Evolutionary conservation across 768 basidiomycete genomes (phyloP), one percentile per base, ranked within the genome.

Genomic region (Mycena metata): DNA sequence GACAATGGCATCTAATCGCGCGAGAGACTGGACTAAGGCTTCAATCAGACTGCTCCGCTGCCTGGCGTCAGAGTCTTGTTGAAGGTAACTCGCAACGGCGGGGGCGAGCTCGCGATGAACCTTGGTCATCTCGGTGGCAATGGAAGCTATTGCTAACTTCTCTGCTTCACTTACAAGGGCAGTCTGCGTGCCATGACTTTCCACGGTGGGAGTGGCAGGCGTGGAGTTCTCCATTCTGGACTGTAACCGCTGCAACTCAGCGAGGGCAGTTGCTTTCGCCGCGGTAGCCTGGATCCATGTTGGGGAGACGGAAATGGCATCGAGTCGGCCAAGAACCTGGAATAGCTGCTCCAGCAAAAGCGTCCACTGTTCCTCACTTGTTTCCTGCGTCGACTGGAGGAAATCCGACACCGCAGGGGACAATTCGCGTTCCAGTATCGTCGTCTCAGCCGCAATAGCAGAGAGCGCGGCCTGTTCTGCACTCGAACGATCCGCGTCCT

Each of bases 291-390:
- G 42, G 9, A 21, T 36, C 67, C 67, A 69, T 21, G 23, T 58
- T n/a, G 62, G 62, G 23, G 57, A 50, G 35, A 69, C 26, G 8
- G 19, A 1, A 33, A 69, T 60, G 35, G 57, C 45, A 33, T 69
- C 67, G 23, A 69, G 42, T 49, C 67, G 57, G 11, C 52, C 58
- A 23, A 69, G 61, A 42, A 50, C 50, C 57, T 69, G 67, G 45
- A 69, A 69, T 30, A 64, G 51, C 35, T 17, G 35, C 15, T 69
- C 67, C 51, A 69, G 15, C 26, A 69, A 42, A 36, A 51, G 62
- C 33, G 33, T 69, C 67, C 61, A 69, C 30, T 60, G 35, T 15
- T 42, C 51, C 23, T 69, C 67, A 41, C 45, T 16, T 9, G 54
- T 23, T 9, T 12, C 56, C 21, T 49, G 55, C n/a, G 49, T n/a